Evolutionary conservation across 805 yeast species (phyloP).

Genomic region (Jamesozyma jinghongensis): DNA sequence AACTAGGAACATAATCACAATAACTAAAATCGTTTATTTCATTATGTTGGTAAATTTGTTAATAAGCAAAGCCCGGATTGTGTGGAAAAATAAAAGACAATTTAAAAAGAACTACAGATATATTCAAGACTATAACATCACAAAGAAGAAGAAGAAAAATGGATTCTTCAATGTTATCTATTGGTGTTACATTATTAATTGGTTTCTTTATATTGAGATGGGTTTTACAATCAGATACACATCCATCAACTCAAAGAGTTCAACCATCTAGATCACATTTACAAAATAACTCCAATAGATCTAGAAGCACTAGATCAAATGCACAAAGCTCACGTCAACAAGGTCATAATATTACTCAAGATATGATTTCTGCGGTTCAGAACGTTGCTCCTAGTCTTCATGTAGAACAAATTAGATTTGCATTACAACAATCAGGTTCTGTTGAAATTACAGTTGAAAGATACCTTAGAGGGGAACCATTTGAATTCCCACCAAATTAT

Average conservation of each 20-base stretch:
- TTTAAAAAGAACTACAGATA: too few relatives aligned
- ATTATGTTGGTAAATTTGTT: too few relatives aligned
- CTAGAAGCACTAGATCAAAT: constrained; percentile 6
- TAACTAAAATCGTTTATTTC: too few relatives aligned
- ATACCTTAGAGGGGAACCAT: constrained; percentile 50
- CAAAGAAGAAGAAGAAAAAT: too few relatives aligned
- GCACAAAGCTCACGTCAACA: not conserved
- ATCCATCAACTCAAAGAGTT: constrained; percentile 22
- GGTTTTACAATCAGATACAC: constrained; percentile 54
- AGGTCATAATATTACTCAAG: constrained; percentile 37
- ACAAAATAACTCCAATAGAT: not conserved
- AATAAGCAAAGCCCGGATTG: too few relatives aligned
- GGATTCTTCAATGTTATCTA: constrained; percentile 7
- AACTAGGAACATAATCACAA: too few relatives aligned
- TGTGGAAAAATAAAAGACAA: too few relatives aligned
- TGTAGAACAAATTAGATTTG: constrained; percentile 61
- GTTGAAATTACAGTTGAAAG: constrained; percentile 73
- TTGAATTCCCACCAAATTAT: constrained; percentile 47
- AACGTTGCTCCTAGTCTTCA: constrained; percentile 69
- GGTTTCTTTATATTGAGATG: constrained; percentile 57
- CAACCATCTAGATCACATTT: not conserved
- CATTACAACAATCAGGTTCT: constrained; percentile 64
- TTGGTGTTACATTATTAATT: constrained; percentile 24
- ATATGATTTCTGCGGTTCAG: constrained; percentile 78
- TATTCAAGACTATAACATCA: too few relatives aligned